Evolutionary conservation across 257 asterid species (phyloP).

Genomic region (Echites panduratus): DNA sequence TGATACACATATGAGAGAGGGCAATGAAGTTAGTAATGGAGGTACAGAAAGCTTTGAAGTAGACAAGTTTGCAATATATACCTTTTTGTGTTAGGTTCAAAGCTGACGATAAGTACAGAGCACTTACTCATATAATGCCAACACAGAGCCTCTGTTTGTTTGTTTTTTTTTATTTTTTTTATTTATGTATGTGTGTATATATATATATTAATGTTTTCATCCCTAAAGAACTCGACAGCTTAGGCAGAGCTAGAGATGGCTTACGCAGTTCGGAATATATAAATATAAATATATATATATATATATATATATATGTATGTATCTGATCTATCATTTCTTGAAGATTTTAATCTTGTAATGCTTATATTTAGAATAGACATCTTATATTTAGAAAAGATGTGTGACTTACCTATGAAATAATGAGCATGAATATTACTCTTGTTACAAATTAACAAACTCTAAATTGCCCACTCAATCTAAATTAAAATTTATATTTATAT

Average conservation of each 20-base stretch:
- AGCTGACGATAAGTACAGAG: constrained; percentile 31
- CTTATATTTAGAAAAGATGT: constrained; percentile 14
- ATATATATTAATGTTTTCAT: not conserved
- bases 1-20: constrained; percentile 28
- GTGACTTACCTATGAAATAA: not conserved
- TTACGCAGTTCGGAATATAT: constrained; percentile 4
- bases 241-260: not conserved
- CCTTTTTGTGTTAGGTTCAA: constrained; percentile 43
- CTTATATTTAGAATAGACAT: not conserved
- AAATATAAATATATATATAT: no score
- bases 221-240: not conserved
- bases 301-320: no score
- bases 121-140: constrained; percentile 19
- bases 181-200: not conserved
- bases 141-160: constrained; percentile 18
- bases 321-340: constrained; percentile 7
- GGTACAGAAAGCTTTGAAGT: constrained; percentile 28
- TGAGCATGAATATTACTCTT: not conserved
- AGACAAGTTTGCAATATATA: constrained; percentile 49
- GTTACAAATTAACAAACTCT: not conserved
- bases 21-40: constrained; percentile 36
- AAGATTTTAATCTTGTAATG: not conserved
- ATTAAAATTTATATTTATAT: no score
- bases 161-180: not conserved
- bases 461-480: not conserved